These are phyloP conservation scores for Fragaria iinumae DNA, from an alignment of 306 rosid species.

Conservation along the genomic window DNA sequence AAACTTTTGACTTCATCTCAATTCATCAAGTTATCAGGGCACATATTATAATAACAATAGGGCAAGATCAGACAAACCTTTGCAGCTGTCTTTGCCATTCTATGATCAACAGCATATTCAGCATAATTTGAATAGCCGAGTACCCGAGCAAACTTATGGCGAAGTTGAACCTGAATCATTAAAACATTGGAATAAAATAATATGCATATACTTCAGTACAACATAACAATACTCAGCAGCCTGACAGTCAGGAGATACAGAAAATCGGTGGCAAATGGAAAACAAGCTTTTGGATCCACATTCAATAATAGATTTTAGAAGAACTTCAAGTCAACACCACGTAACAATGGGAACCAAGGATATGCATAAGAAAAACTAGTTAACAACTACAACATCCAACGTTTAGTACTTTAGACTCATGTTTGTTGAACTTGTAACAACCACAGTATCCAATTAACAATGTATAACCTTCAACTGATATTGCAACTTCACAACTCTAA, in stretches of 20 bases:
- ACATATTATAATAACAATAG: neutral
- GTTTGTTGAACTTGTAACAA: neutral
- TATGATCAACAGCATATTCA: conserved; percentile 69
- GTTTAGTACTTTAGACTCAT: neutral
- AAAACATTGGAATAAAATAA: conserved; percentile 12
- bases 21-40: neutral
- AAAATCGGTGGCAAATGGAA: conserved; percentile 7
- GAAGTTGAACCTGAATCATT: conserved; percentile 70
- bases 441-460: neutral
- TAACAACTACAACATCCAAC: neutral
- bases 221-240: neutral
- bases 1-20: neutral
- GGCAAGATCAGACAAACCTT: conserved; percentile 53
- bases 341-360: neutral
- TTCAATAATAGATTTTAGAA: neutral
- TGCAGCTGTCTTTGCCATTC: conserved; percentile 93
- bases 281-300: neutral
- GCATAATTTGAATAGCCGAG: conserved; percentile 90
- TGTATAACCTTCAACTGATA: neutral
- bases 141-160: conserved; percentile 86
- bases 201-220: neutral
- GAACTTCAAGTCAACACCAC: neutral
- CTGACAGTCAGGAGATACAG: conserved; percentile 2
- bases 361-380: neutral
- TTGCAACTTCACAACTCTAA: neutral